These are phyloP conservation scores for Curvularia spicifera DNA, from an alignment of 2,329 filamentous ascomycete genomes.

Conservation along the genomic window DNA sequence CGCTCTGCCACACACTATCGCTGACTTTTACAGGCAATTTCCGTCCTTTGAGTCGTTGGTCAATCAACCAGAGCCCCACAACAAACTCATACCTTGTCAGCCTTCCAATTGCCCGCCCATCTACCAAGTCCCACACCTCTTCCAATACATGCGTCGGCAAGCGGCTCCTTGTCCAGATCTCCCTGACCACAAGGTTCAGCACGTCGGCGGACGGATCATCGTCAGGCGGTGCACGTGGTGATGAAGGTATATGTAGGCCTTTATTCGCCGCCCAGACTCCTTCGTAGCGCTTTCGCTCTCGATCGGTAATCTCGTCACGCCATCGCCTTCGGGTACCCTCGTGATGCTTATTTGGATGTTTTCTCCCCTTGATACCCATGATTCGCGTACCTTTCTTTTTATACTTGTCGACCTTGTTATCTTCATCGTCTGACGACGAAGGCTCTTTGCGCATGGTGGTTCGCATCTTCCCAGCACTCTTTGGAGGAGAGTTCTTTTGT, in stretches of 20 bases:
- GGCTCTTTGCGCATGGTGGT: constrained; percentile 68
- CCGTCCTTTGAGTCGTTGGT: constrained; percentile 78
- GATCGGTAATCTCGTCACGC: constrained; percentile 74
- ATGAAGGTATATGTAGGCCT: constrained; percentile 55
- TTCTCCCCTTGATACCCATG: constrained; percentile 50
- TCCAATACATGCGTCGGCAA: constrained; percentile 71
- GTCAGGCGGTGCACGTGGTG: constrained; percentile 14
- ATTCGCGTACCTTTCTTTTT: constrained; percentile 64
- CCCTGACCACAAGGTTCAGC: constrained; percentile 70
- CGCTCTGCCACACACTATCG: constrained; percentile 79
- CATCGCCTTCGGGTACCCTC: constrained; percentile 77
- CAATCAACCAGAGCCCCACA: constrained; percentile 81
- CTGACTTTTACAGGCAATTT: constrained; percentile 76
- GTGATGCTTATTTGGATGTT: constrained; percentile 74
- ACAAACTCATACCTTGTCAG: constrained; percentile 76
- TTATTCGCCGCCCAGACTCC: constrained; percentile 85
- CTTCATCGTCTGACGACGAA: constrained; percentile 55
- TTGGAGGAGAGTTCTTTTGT: constrained; percentile 41
- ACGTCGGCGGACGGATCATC: constrained; percentile 60
- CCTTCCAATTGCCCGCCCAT: constrained; percentile 61
- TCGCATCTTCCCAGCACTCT: constrained; percentile 62
- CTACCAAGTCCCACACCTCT: constrained; percentile 79
- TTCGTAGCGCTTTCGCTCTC: constrained; percentile 81
- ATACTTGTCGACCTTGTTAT: constrained; percentile 61
- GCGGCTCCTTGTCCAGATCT: constrained; percentile 76